These are phyloP conservation scores for Achaetomiella virescens DNA, from an alignment of 495 filamentous ascomycete species.

Conservation along the genomic window DNA sequence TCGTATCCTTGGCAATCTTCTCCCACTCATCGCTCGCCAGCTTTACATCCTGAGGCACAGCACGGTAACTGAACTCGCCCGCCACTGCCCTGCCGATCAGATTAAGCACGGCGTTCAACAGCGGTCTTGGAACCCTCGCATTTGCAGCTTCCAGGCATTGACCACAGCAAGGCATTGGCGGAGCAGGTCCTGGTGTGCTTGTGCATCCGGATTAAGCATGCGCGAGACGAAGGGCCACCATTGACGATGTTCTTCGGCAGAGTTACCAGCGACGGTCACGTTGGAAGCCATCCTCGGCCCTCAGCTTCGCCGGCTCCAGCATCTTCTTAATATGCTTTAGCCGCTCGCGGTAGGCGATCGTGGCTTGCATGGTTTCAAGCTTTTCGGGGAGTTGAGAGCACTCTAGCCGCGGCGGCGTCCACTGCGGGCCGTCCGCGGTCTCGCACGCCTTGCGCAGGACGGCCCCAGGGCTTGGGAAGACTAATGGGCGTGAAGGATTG, in stretches of 20 bases:
- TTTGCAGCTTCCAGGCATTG: constrained; percentile 6
- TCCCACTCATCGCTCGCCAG: constrained; percentile 12
- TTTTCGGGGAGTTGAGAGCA: constrained; percentile 3
- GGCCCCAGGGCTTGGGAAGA: constrained; percentile 22
- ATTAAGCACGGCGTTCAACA: constrained; percentile 3
- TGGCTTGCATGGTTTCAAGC: constrained; percentile 20
- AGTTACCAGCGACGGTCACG: background rate
- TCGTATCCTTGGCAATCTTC: background rate
- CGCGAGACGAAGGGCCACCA: constrained; percentile 19
- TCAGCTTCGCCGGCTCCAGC: constrained; percentile 3
- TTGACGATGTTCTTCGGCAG: constrained; percentile 16
- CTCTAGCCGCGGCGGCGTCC: constrained; percentile 5
- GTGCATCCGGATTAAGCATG: constrained; percentile 1
- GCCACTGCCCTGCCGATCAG: background rate
- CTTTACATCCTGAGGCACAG: background rate
- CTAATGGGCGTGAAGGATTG: constrained; percentile 24
- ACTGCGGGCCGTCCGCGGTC: constrained; percentile 12
- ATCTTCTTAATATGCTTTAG: background rate
- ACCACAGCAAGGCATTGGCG: constrained; percentile 1
- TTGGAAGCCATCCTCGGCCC: background rate
- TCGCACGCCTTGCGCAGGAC: background rate
- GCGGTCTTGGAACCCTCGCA: constrained; percentile 1
- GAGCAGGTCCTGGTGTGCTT: constrained; percentile 13
- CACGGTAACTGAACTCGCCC: background rate
- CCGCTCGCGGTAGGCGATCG: constrained; percentile 6